These are phyloP conservation scores for Phytophthora uliginosa DNA, from an alignment of 352 stramenopile genomes.

Conservation along the genomic window DNA sequence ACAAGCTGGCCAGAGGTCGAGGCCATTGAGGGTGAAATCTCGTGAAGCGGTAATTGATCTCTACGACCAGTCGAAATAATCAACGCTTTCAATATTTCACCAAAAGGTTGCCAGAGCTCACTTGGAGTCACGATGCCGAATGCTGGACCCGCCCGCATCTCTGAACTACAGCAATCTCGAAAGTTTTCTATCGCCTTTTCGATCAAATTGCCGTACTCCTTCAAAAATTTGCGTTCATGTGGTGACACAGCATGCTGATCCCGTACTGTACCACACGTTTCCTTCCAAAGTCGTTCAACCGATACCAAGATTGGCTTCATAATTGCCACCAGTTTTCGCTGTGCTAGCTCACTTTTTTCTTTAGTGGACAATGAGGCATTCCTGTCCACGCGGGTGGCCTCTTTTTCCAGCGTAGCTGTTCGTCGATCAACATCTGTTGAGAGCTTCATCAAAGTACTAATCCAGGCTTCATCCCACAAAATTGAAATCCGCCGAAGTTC, in stretches of 20 bases:
- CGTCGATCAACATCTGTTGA: slow-evolving; percentile 74
- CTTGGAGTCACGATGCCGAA: slow-evolving; percentile 28
- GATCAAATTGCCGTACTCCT: slow-evolving; percentile 68
- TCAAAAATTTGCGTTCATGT: slow-evolving; percentile 81
- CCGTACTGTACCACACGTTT: slow-evolving; percentile 60
- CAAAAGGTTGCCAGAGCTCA: slow-evolving; percentile 77
- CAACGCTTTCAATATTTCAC: slow-evolving; percentile 76
- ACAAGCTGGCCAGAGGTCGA: slow-evolving; percentile 49
- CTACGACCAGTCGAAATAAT: slow-evolving; percentile 47
- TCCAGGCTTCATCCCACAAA: slow-evolving; percentile 89
- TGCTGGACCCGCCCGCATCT: slow-evolving; percentile 22
- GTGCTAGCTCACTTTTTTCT: slow-evolving; percentile 75
- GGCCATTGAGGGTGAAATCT: slow-evolving; percentile 78
- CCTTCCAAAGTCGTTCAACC: slow-evolving; percentile 68
- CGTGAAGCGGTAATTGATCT: slow-evolving; percentile 67
- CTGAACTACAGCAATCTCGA: slow-evolving; percentile 48
- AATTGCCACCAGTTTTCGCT: slow-evolving; percentile 83
- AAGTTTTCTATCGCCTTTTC: slow-evolving; percentile 56
- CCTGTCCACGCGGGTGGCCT: slow-evolving; percentile 73
- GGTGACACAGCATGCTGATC: slow-evolving; percentile 53
- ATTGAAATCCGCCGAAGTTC: slow-evolving; percentile 85
- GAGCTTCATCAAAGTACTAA: slow-evolving; percentile 76
- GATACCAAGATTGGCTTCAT: slow-evolving; percentile 85
- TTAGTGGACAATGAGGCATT: slow-evolving; percentile 68
- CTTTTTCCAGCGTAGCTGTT: slow-evolving; percentile 80